Evolutionary conservation across 176 grass and related monocot species (phyloP).

Genomic region (Phyllostachys edulis): DNA sequence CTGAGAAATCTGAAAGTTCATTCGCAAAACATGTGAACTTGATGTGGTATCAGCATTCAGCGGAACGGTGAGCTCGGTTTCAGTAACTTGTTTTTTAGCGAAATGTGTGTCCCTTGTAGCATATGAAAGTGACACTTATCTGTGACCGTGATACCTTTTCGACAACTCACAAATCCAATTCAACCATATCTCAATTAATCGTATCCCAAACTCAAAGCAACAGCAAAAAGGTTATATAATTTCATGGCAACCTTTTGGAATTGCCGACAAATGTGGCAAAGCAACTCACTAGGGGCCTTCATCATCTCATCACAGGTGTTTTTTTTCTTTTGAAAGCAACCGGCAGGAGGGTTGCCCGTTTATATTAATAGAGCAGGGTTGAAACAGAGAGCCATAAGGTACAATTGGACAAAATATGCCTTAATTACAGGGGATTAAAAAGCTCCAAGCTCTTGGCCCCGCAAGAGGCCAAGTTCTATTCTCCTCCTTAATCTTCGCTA

Average conservation of each 20-base stretch:
- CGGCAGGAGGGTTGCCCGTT: no score
- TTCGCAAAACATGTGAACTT: not conserved
- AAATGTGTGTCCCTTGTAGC: not conserved
- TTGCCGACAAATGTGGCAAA: constrained; percentile 34
- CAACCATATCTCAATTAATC: not conserved
- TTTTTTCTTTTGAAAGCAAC: no score
- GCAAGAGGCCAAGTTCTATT: no score
- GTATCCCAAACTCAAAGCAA: constrained; percentile 39
- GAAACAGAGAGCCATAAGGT: no score
- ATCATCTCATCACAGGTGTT: constrained; percentile 7
- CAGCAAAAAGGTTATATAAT: constrained; percentile 6
- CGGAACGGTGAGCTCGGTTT: not conserved
- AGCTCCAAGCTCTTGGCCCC: no score
- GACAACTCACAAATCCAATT: constrained; percentile 23
- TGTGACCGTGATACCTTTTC: not conserved
- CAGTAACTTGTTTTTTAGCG: not conserved
- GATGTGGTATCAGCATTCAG: not conserved
- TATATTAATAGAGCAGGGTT: no score
- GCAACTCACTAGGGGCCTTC: not conserved
- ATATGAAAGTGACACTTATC: not conserved
- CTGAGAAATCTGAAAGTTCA: not conserved
- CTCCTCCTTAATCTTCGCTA: no score
- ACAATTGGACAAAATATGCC: no score
- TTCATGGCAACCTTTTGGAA: not conserved
- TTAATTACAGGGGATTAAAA: no score